phyloP scores from a whole-genome alignment of 495 filamentous ascomycete genomes.

The Talaromyces trachyspermus region DNA sequence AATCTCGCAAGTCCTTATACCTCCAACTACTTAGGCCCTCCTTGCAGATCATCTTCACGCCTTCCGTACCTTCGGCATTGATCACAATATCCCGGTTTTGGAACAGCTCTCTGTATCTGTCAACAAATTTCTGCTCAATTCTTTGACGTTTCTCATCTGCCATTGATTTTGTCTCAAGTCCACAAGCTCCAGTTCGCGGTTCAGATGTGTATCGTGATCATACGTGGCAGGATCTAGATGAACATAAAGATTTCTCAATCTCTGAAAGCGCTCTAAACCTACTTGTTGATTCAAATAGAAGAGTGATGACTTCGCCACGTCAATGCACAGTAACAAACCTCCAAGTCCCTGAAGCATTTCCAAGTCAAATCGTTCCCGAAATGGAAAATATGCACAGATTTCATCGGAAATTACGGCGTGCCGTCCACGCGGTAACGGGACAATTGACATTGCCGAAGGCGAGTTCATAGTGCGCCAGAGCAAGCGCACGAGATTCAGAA shows the following conservation, averaged over 20 bases:
- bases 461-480: not conserved
- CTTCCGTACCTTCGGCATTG: not conserved
- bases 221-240: not conserved
- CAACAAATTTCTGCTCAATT: not conserved
- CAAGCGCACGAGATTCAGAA: not conserved
- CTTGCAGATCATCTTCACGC: not conserved
- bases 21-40: not conserved
- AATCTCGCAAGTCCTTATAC: not conserved
- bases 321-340: not conserved
- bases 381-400: not conserved
- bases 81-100: not conserved
- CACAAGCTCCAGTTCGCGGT: not conserved
- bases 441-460: not conserved
- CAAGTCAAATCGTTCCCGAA: not conserved
- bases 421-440: not conserved
- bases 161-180: not conserved
- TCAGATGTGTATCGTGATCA: not conserved
- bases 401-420: not conserved
- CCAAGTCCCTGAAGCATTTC: not conserved
- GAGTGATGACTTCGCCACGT: not conserved
- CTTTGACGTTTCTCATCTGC: not conserved
- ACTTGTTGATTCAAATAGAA: not conserved
- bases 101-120: not conserved
- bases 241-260: constrained; percentile 1
- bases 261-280: not conserved